Evolutionary conservation across 306 rosid genomes (phyloP).

Genomic region (Hippophae tibetana): DNA sequence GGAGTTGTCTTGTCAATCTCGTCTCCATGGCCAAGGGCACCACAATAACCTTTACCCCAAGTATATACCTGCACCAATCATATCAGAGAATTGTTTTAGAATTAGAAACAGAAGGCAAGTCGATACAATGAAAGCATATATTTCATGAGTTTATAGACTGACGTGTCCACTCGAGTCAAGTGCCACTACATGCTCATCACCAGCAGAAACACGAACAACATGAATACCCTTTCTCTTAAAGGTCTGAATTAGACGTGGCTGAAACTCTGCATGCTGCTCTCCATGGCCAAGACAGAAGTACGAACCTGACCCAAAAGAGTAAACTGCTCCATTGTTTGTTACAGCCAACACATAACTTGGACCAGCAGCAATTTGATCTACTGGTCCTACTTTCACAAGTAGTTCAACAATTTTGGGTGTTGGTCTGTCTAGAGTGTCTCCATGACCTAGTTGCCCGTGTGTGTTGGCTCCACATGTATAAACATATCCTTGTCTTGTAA

Average conservation of each 20-base stretch:
- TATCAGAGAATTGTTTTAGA: constrained; percentile 11
- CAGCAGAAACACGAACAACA: constrained; percentile 76
- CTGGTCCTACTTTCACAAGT: constrained; percentile 40
- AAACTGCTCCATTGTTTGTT: constrained; percentile 49
- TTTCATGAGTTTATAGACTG: constrained; percentile 30
- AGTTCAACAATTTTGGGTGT: constrained; percentile 56
- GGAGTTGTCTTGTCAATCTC: constrained; percentile 89
- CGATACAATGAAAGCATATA: constrained; percentile 5
- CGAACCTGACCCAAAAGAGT: constrained; percentile 87
- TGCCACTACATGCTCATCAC: constrained; percentile 92
- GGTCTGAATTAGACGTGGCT: constrained; percentile 65
- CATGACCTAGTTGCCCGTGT: constrained; percentile 89
- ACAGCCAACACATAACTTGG: constrained; percentile 68
- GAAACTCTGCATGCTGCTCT: constrained; percentile 72
- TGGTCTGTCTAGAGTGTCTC: constrained; percentile 60
- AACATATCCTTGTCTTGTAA: constrained; percentile 69
- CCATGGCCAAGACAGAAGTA: constrained; percentile 97
- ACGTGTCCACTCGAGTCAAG: constrained; percentile 84
- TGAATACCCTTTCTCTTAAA: constrained; percentile 62
- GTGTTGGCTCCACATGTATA: constrained; percentile 80
- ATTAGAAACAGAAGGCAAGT: constrained; percentile 8
- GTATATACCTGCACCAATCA: constrained; percentile 58
- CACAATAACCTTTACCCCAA: constrained; percentile 95
- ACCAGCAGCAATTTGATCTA: constrained; percentile 80
- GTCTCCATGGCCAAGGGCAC: constrained; percentile 94